These are phyloP conservation scores for Chaetothyriales sp. DNA, from an alignment of 2,329 filamentous ascomycete species.

Conservation along the genomic window DNA sequence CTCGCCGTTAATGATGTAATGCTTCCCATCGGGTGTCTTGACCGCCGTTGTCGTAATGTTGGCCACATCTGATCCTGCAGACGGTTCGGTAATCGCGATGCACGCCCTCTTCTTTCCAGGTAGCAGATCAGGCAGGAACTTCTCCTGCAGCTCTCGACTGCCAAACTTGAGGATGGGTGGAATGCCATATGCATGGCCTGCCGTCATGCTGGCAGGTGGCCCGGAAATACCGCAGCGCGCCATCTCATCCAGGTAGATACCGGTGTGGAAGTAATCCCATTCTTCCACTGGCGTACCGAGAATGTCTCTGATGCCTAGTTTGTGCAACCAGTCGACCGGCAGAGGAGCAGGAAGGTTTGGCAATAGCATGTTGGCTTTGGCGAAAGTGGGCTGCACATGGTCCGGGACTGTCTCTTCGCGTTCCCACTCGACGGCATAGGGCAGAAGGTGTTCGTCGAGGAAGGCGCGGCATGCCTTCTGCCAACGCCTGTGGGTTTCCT, in stretches of 20 bases:
- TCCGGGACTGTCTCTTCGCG: conserved; percentile 46
- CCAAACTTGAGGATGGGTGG: conserved; percentile 59
- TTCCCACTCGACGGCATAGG: conserved; percentile 56
- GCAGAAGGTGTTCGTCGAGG: conserved; percentile 45
- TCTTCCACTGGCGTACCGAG: conserved; percentile 54
- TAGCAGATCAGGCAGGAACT: conserved; percentile 53
- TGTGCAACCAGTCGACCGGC: conserved; percentile 52
- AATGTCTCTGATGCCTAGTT: conserved; percentile 50
- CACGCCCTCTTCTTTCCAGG: conserved; percentile 51
- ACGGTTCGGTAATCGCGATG: conserved; percentile 67
- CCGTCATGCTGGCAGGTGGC: conserved; percentile 42
- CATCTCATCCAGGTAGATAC: conserved; percentile 61
- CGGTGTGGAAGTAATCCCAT: conserved; percentile 55
- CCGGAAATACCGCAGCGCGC: conserved; percentile 48
- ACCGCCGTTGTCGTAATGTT: conserved; percentile 54
- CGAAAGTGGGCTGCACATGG: conserved; percentile 50
- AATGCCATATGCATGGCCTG: conserved; percentile 57
- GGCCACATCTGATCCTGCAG: conserved; percentile 58
- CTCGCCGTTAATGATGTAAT: conserved; percentile 53
- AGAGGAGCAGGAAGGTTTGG: conserved; percentile 54
- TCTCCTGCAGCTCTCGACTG: conserved; percentile 44
- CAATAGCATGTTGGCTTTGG: conserved; percentile 52
- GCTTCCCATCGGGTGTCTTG: conserved; percentile 46
- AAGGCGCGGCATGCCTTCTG: conserved; percentile 55
- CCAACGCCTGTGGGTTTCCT: conserved; percentile 47